phyloP scores from a whole-genome alignment of 192 early-diverging fungal species.

The Coemansia guatemalensis region DNA sequence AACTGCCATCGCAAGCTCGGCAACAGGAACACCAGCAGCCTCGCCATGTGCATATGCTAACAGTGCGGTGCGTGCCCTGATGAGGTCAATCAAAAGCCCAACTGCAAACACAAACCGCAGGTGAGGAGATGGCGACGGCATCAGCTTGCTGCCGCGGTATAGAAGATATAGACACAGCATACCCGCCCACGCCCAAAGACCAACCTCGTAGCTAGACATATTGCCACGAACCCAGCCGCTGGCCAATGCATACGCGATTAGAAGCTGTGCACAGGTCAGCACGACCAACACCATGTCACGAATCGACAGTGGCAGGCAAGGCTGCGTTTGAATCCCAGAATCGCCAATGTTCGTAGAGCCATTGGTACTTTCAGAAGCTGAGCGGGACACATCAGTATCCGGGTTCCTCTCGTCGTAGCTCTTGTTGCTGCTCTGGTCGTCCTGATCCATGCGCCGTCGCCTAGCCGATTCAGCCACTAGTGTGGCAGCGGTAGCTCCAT shows the following conservation, averaged over 20 bases:
- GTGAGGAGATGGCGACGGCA: constrained; percentile 50
- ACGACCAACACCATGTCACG: constrained; percentile 33
- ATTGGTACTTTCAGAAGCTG: not conserved
- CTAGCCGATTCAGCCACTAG: not conserved
- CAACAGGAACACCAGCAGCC: constrained; percentile 4
- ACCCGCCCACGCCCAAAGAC: constrained; percentile 40
- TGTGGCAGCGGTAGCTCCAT: not conserved
- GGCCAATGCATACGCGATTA: constrained; percentile 13
- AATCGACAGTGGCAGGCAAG: constrained; percentile 13
- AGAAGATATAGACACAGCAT: constrained; percentile 35
- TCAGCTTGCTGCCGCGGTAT: constrained; percentile 11
- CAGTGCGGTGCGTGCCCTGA: constrained; percentile 37
- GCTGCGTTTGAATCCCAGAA: not conserved
- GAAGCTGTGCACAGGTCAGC: constrained; percentile 18
- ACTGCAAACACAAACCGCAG: constrained; percentile 37
- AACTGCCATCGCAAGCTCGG: constrained; percentile 23
- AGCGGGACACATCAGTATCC: not conserved
- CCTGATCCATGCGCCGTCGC: not conserved
- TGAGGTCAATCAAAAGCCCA: constrained; percentile 24
- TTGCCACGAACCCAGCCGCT: not conserved
- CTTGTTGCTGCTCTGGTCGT: not conserved
- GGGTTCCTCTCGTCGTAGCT: not conserved
- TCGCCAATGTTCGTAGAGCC: not conserved
- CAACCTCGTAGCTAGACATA: constrained; percentile 16
- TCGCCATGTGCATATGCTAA: constrained; percentile 29